phyloP scores from a whole-genome alignment of 2,329 filamentous ascomycete genomes.

The Tothia fuscella region DNA sequence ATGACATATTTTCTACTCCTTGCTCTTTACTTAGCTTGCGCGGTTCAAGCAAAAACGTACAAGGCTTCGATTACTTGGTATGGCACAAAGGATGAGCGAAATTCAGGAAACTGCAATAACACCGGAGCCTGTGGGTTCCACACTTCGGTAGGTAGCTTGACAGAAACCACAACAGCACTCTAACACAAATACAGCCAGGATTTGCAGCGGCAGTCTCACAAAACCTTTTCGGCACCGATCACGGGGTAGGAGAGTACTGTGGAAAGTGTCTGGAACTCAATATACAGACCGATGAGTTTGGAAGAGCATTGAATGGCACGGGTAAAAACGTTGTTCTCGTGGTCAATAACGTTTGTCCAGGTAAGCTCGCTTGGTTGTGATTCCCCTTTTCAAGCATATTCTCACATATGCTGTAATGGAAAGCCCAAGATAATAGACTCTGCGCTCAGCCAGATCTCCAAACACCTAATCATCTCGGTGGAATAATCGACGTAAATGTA shows the following conservation, averaged over 20 bases:
- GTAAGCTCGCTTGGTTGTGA: neutral
- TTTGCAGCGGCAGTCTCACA: constrained; percentile 25
- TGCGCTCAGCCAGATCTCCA: constrained; percentile 23
- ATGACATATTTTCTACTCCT: no score
- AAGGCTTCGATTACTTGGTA: neutral
- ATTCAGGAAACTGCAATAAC: constrained; percentile 3
- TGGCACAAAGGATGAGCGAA: neutral
- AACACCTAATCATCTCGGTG: constrained; percentile 27
- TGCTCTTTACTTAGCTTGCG: no score
- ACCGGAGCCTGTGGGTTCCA: neutral
- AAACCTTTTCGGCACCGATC: constrained; percentile 27
- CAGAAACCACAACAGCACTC: neutral
- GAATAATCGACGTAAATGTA: constrained; percentile 30
- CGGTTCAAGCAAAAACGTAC: neutral
- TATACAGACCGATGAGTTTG: constrained; percentile 10
- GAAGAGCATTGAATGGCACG: constrained; percentile 18
- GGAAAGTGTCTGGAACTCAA: constrained; percentile 27
- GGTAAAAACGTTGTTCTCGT: constrained; percentile 27
- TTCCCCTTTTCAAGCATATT: neutral
- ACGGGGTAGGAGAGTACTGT: constrained; percentile 27
- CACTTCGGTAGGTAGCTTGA: neutral
- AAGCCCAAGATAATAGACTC: constrained; percentile 24
- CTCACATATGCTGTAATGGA: neutral
- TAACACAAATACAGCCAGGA: constrained; percentile 11
- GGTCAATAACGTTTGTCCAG: constrained; percentile 30